Evolutionary conservation across 1,284 basidiomycete genomes (phyloP).

Genomic region (Cryptococcus floricola): DNA sequence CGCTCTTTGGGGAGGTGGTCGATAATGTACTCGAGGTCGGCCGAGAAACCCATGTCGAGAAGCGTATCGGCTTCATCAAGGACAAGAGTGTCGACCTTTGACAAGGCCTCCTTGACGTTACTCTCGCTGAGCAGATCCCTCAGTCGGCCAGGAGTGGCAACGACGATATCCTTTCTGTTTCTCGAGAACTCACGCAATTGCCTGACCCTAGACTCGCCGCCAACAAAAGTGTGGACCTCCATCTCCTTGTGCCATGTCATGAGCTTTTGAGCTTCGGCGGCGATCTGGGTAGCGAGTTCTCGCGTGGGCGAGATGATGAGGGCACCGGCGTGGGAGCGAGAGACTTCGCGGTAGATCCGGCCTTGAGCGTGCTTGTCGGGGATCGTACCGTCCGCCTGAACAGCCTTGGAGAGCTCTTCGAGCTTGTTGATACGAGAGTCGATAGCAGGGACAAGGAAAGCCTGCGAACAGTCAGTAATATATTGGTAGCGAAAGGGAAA

Average conservation of each 20-base stretch:
- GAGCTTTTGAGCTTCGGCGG: constrained; percentile 72
- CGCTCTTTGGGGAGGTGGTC: constrained; percentile 66
- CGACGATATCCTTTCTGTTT: constrained; percentile 75
- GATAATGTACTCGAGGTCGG: constrained; percentile 77
- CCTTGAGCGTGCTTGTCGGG: constrained; percentile 26
- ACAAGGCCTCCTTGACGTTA: constrained; percentile 57
- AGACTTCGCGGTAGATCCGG: constrained; percentile 43
- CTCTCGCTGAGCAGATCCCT: constrained; percentile 71
- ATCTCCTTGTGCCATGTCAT: constrained; percentile 63
- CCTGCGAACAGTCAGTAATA: constrained; percentile 38
- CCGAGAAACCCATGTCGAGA: constrained; percentile 92
- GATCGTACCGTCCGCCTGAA: constrained; percentile 21
- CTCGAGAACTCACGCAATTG: constrained; percentile 68
- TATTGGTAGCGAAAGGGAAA: neutral
- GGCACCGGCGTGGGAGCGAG: constrained; percentile 60
- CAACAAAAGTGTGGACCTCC: constrained; percentile 73
- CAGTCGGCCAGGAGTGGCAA: constrained; percentile 88
- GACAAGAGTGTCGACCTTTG: constrained; percentile 64
- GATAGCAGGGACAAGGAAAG: constrained; percentile 83
- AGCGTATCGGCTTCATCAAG: constrained; percentile 95
- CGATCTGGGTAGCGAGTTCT: constrained; percentile 91
- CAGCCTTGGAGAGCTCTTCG: constrained; percentile 22
- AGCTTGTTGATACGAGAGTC: constrained; percentile 60
- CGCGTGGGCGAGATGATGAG: constrained; percentile 91
- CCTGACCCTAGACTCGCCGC: constrained; percentile 64